Evolutionary conservation across 2,329 filamentous ascomycete genomes (phyloP).

Genomic region (Monosporascus sp.): DNA sequence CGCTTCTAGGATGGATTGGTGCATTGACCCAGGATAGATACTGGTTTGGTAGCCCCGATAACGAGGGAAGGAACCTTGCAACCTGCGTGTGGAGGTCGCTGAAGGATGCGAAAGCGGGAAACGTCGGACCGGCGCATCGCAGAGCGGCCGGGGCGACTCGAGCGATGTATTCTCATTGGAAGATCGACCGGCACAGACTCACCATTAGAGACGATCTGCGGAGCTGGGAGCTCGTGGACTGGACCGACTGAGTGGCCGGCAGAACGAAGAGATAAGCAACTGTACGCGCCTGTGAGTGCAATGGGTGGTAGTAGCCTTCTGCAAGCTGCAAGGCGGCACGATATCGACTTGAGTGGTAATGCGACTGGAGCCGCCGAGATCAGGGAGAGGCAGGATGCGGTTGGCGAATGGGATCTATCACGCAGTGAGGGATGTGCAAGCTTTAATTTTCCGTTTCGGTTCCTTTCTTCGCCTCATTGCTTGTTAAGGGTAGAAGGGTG

Average conservation of each 20-base stretch:
- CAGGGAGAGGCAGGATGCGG: neutral
- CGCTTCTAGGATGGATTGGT: slow-evolving; percentile 7
- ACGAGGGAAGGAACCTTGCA: slow-evolving; percentile 69
- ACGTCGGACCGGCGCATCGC: slow-evolving; percentile 53
- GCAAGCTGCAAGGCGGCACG: neutral
- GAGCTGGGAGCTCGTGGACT: slow-evolving; percentile 60
- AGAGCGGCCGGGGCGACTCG: slow-evolving; percentile 62
- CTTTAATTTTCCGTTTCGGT: neutral
- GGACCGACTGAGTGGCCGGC: slow-evolving; percentile 35
- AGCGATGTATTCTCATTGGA: slow-evolving; percentile 62
- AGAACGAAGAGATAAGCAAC: neutral
- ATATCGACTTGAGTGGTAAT: neutral
- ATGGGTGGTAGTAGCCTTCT: neutral
- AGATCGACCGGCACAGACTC: slow-evolving; percentile 66
- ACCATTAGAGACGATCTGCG: slow-evolving; percentile 61
- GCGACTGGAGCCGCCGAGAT: neutral
- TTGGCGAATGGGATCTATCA: neutral
- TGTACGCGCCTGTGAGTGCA: neutral
- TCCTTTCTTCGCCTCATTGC: neutral
- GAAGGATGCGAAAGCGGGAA: slow-evolving; percentile 55
- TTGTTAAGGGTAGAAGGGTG: too few species aligned
- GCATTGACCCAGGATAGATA: slow-evolving; percentile 49
- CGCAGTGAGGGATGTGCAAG: neutral
- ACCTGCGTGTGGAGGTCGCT: slow-evolving; percentile 67
- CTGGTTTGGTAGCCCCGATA: slow-evolving; percentile 78